These are phyloP conservation scores for Ilyonectria sp. DNA, from an alignment of 2,329 filamentous ascomycete species.

Conservation along the genomic window DNA sequence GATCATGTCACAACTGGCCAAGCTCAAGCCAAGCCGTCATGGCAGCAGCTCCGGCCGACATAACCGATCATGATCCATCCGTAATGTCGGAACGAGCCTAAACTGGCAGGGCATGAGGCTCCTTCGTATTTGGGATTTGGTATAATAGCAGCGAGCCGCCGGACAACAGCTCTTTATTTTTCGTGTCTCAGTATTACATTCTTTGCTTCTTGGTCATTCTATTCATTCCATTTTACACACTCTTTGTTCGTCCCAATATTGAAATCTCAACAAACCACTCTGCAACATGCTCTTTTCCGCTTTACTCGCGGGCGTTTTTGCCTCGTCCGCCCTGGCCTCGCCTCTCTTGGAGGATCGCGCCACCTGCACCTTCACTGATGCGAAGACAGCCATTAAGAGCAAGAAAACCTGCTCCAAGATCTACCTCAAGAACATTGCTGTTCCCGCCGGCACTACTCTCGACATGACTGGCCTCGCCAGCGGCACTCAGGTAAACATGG, in stretches of 20 bases:
- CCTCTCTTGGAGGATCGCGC: slow-evolving; percentile 44
- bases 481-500: slow-evolving; percentile 59
- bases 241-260: not conserved
- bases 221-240: not conserved
- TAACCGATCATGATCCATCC: not conserved
- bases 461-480: slow-evolving; percentile 68
- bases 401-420: slow-evolving; percentile 69
- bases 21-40: not conserved
- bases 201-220: not conserved
- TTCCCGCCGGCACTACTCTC: slow-evolving; percentile 72
- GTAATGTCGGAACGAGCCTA: not conserved
- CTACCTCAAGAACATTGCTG: slow-evolving; percentile 65
- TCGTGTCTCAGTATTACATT: not conserved
- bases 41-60: not conserved
- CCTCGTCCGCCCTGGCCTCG: slow-evolving; percentile 41
- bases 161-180: not conserved
- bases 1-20: not conserved
- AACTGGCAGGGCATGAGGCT: not conserved
- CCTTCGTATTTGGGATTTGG: not conserved
- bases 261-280: not conserved
- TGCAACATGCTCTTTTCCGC: slow-evolving; percentile 35
- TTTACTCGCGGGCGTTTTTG: slow-evolving; percentile 47
- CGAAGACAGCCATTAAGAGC: slow-evolving; percentile 61
- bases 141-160: not conserved
- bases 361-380: slow-evolving; percentile 69